phyloP scores from a whole-genome alignment of 2,329 filamentous ascomycete species.

The Trichoderma asperellum region DNA sequence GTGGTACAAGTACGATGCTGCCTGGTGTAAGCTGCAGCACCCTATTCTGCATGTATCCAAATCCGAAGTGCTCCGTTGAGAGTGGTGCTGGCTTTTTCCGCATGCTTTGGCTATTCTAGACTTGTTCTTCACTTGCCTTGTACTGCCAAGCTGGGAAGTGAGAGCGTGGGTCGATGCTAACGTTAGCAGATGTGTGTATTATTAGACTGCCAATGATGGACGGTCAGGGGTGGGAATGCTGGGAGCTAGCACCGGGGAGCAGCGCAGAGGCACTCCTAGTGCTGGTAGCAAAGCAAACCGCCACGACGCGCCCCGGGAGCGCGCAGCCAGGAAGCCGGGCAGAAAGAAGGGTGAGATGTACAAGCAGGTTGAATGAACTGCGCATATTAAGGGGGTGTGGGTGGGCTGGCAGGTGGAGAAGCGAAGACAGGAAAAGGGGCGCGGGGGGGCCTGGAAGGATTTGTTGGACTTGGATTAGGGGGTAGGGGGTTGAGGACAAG shows the following conservation, averaged over 20 bases:
- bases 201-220: neutral
- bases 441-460: slow-evolving; percentile 17
- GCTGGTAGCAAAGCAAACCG: slow-evolving; percentile 16
- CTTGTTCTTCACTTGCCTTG: slow-evolving; percentile 9
- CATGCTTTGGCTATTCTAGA: slow-evolving; percentile 3
- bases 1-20: neutral
- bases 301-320: slow-evolving; percentile 16
- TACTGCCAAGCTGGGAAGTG: neutral
- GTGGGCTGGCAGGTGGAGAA: slow-evolving; percentile 14
- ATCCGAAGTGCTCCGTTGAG: neutral
- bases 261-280: neutral
- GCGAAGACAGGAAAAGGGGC: slow-evolving; percentile 10
- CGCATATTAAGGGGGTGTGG: slow-evolving; percentile 25
- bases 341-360: slow-evolving; percentile 7
- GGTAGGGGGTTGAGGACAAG: neutral
- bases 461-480: neutral
- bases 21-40: neutral
- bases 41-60: neutral
- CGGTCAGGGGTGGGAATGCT: neutral
- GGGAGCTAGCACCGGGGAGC: neutral
- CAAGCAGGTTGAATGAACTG: slow-evolving; percentile 18
- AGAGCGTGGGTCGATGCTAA: slow-evolving; percentile 14
- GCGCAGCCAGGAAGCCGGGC: slow-evolving; percentile 10
- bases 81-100: neutral
- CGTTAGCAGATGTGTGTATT: slow-evolving; percentile 11